phyloP scores from a whole-genome alignment of 352 stramenopile genomes.

The Phytophthora sojae region DNA sequence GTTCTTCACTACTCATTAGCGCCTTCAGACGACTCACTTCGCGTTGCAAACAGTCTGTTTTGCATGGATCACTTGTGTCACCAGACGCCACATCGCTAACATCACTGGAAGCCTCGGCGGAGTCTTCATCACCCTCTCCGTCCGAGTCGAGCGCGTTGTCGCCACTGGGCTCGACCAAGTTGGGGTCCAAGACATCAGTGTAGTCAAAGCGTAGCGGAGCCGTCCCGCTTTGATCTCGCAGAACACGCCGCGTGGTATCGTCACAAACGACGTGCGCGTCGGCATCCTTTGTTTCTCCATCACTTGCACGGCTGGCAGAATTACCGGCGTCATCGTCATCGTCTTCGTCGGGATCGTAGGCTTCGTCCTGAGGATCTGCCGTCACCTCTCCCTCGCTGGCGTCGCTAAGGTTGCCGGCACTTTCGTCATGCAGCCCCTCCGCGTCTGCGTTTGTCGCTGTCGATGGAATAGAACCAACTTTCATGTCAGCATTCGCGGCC shows the following conservation, averaged over 20 bases:
- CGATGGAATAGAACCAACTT: no score
- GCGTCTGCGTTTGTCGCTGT: no score
- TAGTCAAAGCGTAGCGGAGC: background rate
- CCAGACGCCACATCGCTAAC: no score
- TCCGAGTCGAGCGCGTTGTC: background rate
- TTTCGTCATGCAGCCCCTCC: no score
- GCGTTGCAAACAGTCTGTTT: background rate
- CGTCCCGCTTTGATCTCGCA: background rate
- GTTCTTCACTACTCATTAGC: background rate
- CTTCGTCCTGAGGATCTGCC: background rate
- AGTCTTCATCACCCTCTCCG: conserved; percentile 1
- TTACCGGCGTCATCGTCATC: background rate
- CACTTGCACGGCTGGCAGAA: no score
- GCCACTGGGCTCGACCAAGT: background rate
- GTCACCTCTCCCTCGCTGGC: background rate
- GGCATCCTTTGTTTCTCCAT: background rate
- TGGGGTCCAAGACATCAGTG: background rate
- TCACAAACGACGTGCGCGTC: no score
- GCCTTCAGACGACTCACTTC: background rate
- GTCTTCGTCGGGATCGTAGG: background rate
- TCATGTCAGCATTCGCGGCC: no score
- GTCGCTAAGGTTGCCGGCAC: no score
- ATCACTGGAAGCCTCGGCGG: background rate
- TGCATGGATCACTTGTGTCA: conserved; percentile 3
- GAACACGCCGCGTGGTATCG: background rate